Conservation (phyloP, 2,329 filamentous ascomycete species). For the Trichoderma asperellum region DNA sequence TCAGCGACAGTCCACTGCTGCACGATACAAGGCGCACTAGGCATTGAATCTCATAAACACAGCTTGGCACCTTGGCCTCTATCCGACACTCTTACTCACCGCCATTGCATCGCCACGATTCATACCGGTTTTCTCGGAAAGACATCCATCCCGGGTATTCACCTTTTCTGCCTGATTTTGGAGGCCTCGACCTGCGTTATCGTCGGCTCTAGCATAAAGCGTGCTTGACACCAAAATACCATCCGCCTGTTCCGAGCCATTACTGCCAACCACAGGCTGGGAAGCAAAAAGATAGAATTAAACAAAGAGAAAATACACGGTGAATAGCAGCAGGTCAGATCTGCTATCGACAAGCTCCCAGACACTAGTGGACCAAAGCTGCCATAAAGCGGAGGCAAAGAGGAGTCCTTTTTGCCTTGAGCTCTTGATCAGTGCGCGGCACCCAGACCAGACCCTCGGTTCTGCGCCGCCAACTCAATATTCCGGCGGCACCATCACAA, state of each 20-base stretch:
- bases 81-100: conserved; percentile 13
- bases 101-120: conserved; percentile 8
- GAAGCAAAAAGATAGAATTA: not conserved
- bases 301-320: not conserved
- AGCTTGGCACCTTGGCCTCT: not conserved
- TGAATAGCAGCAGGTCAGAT: conserved; percentile 2
- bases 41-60: not conserved
- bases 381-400: conserved; percentile 19
- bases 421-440: conserved; percentile 24
- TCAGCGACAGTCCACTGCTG: conserved; percentile 2
- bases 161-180: not conserved
- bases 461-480: conserved; percentile 18
- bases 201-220: not conserved
- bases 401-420: conserved; percentile 4
- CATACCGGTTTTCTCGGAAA: conserved; percentile 6
- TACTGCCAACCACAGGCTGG: not conserved
- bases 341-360: not conserved
- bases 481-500: conserved; percentile 19
- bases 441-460: conserved; percentile 19
- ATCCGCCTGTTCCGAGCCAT: not conserved
- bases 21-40: not conserved
- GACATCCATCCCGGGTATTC: not conserved
- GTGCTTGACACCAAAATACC: not conserved
- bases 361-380: conserved; percentile 18
- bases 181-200: not conserved